A percentile compares a stretch with the other conserved stretches of the same genome.
phyloP scores from a whole-genome alignment of 441 rosid species.

The Dalechampia spathulata region DNA sequence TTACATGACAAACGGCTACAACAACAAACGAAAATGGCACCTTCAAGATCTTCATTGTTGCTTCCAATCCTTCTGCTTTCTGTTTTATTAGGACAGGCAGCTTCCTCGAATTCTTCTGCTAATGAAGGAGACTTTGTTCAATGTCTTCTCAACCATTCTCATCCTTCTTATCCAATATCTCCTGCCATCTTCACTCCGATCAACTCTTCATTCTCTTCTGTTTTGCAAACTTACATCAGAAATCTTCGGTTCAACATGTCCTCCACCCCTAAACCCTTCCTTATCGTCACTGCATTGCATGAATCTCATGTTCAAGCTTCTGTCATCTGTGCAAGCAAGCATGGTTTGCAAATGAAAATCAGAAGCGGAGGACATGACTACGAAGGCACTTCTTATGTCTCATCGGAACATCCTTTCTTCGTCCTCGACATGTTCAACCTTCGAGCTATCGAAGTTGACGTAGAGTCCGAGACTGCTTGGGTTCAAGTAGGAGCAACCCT shows the following conservation, averaged over 20 bases:
- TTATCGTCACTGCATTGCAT: slow-evolving; percentile 22
- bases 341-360: slow-evolving; percentile 15
- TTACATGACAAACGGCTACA: no score
- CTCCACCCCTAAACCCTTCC: slow-evolving; percentile 12
- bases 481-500: slow-evolving; percentile 48
- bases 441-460: slow-evolving; percentile 24
- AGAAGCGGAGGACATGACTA: slow-evolving; percentile 35
- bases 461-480: slow-evolving; percentile 32
- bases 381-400: slow-evolving; percentile 20
- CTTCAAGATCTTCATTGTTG: background rate
- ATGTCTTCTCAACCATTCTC: background rate
- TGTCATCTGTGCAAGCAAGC: slow-evolving; percentile 17
- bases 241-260: slow-evolving; percentile 28
- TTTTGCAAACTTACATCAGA: slow-evolving; percentile 12
- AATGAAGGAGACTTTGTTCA: background rate
- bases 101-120: background rate
- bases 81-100: no score
- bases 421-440: slow-evolving; percentile 16
- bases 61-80: background rate
- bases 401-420: slow-evolving; percentile 5
- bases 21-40: no score
- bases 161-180: background rate
- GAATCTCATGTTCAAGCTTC: slow-evolving; percentile 23
- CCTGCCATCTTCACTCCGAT: background rate
- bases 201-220: slow-evolving; percentile 16